Evolutionary conservation across 805 yeast species (phyloP).

Genomic region (Sungouiozyma intestinalis): DNA sequence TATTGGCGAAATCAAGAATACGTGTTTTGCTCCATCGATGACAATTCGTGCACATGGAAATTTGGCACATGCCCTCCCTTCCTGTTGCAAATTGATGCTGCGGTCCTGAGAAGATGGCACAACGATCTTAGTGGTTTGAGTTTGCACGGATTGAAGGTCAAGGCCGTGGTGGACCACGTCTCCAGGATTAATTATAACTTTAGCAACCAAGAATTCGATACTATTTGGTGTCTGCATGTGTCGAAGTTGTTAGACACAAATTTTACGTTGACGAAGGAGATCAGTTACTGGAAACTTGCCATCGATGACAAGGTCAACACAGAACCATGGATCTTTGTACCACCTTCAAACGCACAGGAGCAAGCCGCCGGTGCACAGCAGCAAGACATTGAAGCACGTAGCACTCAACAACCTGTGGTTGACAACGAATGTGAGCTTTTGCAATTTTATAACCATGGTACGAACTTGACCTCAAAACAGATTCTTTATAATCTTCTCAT

Average conservation of each 20-base stretch:
- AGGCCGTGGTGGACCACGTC: neutral
- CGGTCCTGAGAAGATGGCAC: neutral
- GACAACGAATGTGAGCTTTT: neutral
- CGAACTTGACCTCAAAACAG: neutral
- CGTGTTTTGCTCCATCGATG: conserved; percentile 18
- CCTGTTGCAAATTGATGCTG: neutral
- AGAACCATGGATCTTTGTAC: neutral
- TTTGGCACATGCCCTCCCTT: neutral
- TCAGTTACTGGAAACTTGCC: conserved; percentile 1
- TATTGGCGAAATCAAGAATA: conserved; percentile 10
- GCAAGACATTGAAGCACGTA: too few relatives aligned
- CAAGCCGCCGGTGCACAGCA: too few relatives aligned
- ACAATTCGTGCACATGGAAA: conserved; percentile 3
- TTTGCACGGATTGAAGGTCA: neutral
- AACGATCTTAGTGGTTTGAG: neutral
- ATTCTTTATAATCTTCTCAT: too few relatives aligned
- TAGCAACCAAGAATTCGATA: neutral
- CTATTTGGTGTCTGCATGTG: neutral
- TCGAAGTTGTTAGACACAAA: neutral
- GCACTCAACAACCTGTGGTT: too few relatives aligned
- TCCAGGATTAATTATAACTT: neutral
- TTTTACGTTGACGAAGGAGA: conserved; percentile 1
- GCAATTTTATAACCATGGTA: neutral
- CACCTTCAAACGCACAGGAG: too few relatives aligned
- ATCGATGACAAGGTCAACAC: neutral